Evolutionary conservation across 2,329 filamentous ascomycete species (phyloP).

Genomic region (Colletotrichum theobromicola): DNA sequence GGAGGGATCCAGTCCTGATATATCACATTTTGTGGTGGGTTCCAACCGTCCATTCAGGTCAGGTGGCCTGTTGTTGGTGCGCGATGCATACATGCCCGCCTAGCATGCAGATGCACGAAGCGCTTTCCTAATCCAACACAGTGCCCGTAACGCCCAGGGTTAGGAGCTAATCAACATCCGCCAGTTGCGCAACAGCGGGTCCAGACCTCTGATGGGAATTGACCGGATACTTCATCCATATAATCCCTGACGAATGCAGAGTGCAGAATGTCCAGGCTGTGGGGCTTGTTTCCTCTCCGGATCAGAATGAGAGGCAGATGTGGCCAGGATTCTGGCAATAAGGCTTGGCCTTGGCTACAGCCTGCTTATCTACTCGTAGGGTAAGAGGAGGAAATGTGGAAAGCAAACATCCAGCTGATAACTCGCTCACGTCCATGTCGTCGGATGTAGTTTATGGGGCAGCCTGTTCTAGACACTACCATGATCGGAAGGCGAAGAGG

Average conservation of each 20-base stretch:
- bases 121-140: background rate
- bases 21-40: background rate
- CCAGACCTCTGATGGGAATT: background rate
- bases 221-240: background rate
- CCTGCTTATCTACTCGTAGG: too few relatives aligned
- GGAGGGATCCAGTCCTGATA: too few relatives aligned
- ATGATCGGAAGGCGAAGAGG: too few relatives aligned
- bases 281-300: background rate
- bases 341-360: too few relatives aligned
- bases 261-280: background rate
- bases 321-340: too few relatives aligned
- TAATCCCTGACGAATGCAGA: background rate
- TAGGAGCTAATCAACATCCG: rapidly evolving
- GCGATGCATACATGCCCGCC: background rate
- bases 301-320: too few relatives aligned
- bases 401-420: too few relatives aligned
- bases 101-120: background rate
- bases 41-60: background rate
- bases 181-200: background rate
- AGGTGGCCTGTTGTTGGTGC: background rate
- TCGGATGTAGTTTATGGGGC: too few relatives aligned
- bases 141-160: background rate
- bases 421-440: too few relatives aligned
- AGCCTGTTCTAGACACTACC: too few relatives aligned
- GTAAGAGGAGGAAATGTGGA: too few relatives aligned